Percentiles rank a stretch among this genome's conserved stretches.
Conservation (phyloP, 2,329 filamentous ascomycete species). For the Dactylellina leptospora region DNA sequence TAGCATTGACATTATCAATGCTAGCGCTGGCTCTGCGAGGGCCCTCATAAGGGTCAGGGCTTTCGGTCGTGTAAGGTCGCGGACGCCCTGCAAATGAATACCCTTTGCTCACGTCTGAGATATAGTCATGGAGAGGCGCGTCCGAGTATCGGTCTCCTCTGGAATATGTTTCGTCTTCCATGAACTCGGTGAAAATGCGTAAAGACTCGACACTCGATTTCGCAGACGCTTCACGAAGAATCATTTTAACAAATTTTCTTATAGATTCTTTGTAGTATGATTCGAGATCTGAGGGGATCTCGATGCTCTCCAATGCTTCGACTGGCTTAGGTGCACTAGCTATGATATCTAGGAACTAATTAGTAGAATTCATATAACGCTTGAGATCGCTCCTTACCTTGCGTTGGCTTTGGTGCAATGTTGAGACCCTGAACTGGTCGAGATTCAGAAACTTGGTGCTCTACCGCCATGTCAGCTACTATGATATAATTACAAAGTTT, state of each 20-base stretch:
- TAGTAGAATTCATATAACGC: constrained; percentile 2
- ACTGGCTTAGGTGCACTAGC: background rate
- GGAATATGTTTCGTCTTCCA: constrained; percentile 57
- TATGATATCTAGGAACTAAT: background rate
- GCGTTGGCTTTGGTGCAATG: background rate
- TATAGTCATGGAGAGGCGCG: constrained; percentile 47
- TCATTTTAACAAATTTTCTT: constrained; percentile 56
- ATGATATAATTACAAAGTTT: too few relatives aligned
- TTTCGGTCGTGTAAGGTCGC: constrained; percentile 40
- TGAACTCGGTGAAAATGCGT: constrained; percentile 56
- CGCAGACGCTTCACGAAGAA: constrained; percentile 56
- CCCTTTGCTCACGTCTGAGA: constrained; percentile 40
- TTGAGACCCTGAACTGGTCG: constrained; percentile 11
- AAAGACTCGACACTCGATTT: constrained; percentile 56
- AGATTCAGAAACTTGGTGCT: constrained; percentile 12
- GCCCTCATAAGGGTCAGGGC: constrained; percentile 42
- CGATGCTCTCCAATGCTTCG: constrained; percentile 29
- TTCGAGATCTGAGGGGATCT: constrained; percentile 53
- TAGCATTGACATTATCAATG: constrained; percentile 13
- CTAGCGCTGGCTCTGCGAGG: constrained; percentile 15
- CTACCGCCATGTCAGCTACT: constrained; percentile 10
- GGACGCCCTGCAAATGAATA: constrained; percentile 37
- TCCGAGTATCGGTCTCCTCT: constrained; percentile 56
- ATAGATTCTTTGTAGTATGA: constrained; percentile 56
- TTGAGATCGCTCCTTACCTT: constrained; percentile 11